Evolutionary conservation across 2,329 filamentous ascomycete species (phyloP), one percentile per base, ranked within the genome.

Genomic region (Claviceps maximensis): DNA sequence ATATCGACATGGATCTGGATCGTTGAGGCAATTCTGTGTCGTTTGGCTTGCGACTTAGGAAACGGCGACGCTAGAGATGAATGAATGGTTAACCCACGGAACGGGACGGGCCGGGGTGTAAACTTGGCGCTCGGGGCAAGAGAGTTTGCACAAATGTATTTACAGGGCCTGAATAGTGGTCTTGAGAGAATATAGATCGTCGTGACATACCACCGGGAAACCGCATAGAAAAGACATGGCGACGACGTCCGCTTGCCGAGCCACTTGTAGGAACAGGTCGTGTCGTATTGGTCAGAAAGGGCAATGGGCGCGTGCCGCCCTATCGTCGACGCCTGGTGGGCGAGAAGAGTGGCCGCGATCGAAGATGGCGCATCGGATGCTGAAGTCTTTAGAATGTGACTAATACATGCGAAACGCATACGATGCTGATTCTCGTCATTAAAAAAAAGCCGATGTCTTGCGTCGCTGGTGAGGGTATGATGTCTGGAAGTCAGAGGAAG

Each of bases 1-100:
- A 69, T 53, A 72, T 66, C 52, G 69, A 71, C 58, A 71, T 64
- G 38, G 69, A 71, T 23, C 63, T 66, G 45, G 60, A 55, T 27
- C 69, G 69, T 45, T 59, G 58, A 46, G 61, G 66, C 53, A 59
- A 58, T 27, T 61, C 57, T 21, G 50, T 2, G 5, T 54, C 50
- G 27, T 49, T 33, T 23, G 41, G 42, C 29, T 54, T 54, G 49
- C 54, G 52, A 17, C 57, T 54, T 6, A 53, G 29, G 27, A 57
- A 57, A 31, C 56, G 57, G 40, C 57, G 58, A 53, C 58, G 53
- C 54, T 59, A 42, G 44, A 42, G 19, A 38, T 8, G 17, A 13
- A 45, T 29, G 27, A 47, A 36, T 46, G 44, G 29, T 57, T 53
- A 57, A 23, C 13, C 38, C 21, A 21, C 23, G 17, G 31, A 23